Percentiles rank a stretch among this genome's conserved stretches.
Evolutionary conservation across 1,284 basidiomycete genomes (phyloP).

Genomic region (Ganoderma leucocontextum): DNA sequence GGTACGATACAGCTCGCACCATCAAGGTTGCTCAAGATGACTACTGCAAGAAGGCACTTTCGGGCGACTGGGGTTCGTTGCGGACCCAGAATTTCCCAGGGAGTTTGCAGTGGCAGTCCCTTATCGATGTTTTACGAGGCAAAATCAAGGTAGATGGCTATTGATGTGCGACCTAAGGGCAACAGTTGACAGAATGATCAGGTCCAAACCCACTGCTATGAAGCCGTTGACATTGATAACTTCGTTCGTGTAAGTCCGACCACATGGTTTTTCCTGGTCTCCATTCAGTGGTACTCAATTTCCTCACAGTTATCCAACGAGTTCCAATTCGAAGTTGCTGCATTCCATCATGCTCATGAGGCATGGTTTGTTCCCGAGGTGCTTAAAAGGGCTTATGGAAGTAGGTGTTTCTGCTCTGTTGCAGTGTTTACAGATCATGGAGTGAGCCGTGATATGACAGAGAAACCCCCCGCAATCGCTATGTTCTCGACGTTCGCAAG

Average conservation of each 20-base stretch:
- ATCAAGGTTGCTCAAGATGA: constrained; percentile 78
- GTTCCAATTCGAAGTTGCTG: constrained; percentile 59
- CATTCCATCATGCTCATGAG: constrained; percentile 69
- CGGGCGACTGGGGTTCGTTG: constrained; percentile 65
- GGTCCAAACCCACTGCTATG: constrained; percentile 78
- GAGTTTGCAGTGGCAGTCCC: constrained; percentile 80
- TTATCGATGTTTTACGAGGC: constrained; percentile 85
- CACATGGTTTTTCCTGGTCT: neutral
- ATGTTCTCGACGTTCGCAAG: constrained; percentile 61
- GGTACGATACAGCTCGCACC: constrained; percentile 71
- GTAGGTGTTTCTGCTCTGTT: neutral
- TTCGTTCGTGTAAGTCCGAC: constrained; percentile 59
- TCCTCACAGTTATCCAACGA: constrained; percentile 46
- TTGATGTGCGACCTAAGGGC: neutral
- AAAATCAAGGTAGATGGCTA: constrained; percentile 62
- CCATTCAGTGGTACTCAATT: neutral
- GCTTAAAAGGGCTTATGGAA: constrained; percentile 65
- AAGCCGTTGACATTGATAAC: constrained; percentile 81
- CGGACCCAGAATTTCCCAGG: constrained; percentile 68
- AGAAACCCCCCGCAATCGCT: constrained; percentile 58
- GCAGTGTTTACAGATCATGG: neutral
- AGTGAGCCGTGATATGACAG: constrained; percentile 23
- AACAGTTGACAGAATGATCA: constrained; percentile 30
- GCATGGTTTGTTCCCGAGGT: constrained; percentile 64
- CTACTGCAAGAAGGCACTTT: constrained; percentile 64